These are phyloP conservation scores for Rhizopus microsporus DNA, from an alignment of 371 early-diverging fungal species.

Conservation along the genomic window DNA sequence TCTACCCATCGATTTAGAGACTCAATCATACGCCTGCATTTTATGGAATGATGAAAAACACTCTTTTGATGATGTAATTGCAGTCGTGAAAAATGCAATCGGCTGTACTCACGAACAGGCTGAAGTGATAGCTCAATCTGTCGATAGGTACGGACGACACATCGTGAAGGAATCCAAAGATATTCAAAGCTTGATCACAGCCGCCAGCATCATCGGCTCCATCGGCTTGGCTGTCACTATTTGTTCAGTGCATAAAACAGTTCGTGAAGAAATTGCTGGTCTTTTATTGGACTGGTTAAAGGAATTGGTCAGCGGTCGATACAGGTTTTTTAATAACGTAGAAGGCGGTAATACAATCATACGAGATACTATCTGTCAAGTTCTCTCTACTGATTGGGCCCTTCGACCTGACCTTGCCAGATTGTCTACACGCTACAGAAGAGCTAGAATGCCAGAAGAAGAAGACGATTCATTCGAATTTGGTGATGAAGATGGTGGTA, in stretches of 20 bases:
- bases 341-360: slow-evolving; percentile 50
- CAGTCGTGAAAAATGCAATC: slow-evolving; percentile 67
- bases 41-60: slow-evolving; percentile 98
- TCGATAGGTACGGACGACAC: slow-evolving; percentile 73
- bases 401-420: slow-evolving; percentile 39
- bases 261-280: slow-evolving; percentile 81
- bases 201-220: slow-evolving; percentile 28
- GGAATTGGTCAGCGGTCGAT: slow-evolving; percentile 64
- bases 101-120: slow-evolving; percentile 50
- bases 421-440: slow-evolving; percentile 38
- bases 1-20: slow-evolving; percentile 32
- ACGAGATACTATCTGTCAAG: slow-evolving; percentile 70
- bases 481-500: slow-evolving; percentile 16
- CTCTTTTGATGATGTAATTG: slow-evolving; percentile 89
- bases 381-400: slow-evolving; percentile 65
- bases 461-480: slow-evolving; percentile 24
- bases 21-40: slow-evolving; percentile 58
- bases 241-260: slow-evolving; percentile 75
- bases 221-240: slow-evolving; percentile 83
- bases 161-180: slow-evolving; percentile 69
- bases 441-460: slow-evolving; percentile 30
- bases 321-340: slow-evolving; percentile 54
- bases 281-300: slow-evolving; percentile 78
- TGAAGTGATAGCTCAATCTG: slow-evolving; percentile 27
- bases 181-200: slow-evolving; percentile 45